These are phyloP conservation scores for Guadua angustifolia DNA, from an alignment of 176 grass and related monocot genomes.

Conservation along the genomic window DNA sequence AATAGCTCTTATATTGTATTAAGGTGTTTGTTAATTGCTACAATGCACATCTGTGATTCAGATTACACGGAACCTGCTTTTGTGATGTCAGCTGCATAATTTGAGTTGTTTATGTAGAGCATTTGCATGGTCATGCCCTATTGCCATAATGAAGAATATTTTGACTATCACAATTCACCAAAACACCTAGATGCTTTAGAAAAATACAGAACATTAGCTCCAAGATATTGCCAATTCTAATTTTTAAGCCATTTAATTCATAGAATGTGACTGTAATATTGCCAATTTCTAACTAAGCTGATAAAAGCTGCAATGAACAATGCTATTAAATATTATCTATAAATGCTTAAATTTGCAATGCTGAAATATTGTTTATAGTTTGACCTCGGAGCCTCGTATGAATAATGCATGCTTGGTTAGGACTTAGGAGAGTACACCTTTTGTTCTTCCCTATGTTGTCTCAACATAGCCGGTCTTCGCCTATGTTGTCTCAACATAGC, in stretches of 20 bases:
- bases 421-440: constrained; percentile 14
- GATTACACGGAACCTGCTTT: neutral
- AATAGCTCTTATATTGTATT: neutral
- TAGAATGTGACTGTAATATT: neutral
- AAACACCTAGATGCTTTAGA: neutral
- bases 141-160: constrained; percentile 30
- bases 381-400: neutral
- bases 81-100: neutral
- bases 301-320: constrained; percentile 15
- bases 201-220: neutral
- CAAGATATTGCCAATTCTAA: neutral
- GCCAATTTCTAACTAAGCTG: neutral
- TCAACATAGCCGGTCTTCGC: too few species aligned
- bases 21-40: neutral
- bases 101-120: constrained; percentile 15
- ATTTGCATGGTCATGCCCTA: neutral
- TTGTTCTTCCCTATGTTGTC: neutral
- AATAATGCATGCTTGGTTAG: constrained; percentile 5
- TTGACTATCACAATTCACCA: neutral
- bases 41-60: constrained; percentile 8
- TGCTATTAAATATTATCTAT: constrained; percentile 11
- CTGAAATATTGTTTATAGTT: neutral
- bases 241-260: neutral
- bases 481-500: too few species aligned
- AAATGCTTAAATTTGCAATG: constrained; percentile 1